Percentiles rank a stretch among this genome's conserved stretches.
phyloP scores from a whole-genome alignment of 176 grass and related monocot genomes.

The Carex kokanica region DNA sequence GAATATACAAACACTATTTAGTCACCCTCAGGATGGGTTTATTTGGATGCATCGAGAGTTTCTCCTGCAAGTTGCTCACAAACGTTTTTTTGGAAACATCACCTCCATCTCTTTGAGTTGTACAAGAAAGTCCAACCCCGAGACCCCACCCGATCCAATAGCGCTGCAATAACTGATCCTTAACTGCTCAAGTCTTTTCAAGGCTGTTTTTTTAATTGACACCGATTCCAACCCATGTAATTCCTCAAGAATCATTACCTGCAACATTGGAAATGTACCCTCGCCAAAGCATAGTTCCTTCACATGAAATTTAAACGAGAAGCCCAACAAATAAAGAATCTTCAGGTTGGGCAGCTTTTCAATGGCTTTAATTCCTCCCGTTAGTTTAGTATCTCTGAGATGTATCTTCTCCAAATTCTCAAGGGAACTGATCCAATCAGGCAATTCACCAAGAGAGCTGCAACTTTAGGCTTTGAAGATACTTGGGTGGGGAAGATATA shows the following conservation, averaged over 20 bases:
- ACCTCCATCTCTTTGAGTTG: slow-evolving; percentile 12
- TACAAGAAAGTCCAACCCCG: neutral
- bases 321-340: neutral
- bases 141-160: neutral
- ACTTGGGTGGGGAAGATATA: neutral
- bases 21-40: neutral
- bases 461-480: neutral
- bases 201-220: neutral
- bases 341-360: slow-evolving; percentile 1
- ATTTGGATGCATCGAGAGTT: neutral
- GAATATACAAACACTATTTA: no score
- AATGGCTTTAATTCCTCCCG: neutral
- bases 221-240: neutral
- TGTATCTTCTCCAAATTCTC: slow-evolving; percentile 24
- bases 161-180: neutral
- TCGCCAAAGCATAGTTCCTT: neutral
- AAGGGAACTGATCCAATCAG: neutral
- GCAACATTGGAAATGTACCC: neutral
- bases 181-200: neutral
- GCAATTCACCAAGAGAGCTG: neutral
- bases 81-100: neutral
- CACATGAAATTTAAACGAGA: no score
- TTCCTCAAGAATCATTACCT: neutral
- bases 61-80: neutral
- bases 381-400: neutral